Percentiles rank a stretch among this genome's conserved stretches.
Conservation (phyloP, 208 protist genomes). For the Vickermania ingenoplastis region DNA sequence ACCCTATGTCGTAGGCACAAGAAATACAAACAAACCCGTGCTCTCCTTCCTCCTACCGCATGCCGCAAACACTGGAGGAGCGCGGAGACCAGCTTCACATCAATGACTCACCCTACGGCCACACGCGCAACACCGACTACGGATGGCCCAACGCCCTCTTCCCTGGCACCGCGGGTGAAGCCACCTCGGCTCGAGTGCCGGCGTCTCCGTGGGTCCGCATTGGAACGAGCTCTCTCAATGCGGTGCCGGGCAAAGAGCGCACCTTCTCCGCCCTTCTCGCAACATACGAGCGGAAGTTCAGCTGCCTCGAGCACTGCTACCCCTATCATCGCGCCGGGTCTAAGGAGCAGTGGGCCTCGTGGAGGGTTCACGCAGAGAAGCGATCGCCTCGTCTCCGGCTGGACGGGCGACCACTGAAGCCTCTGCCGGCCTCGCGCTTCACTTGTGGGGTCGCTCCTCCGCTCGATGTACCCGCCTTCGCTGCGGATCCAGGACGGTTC, state of each 20-base stretch:
- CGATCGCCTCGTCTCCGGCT: constrained; percentile 2
- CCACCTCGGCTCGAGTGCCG: constrained; percentile 18
- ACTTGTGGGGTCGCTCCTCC: not conserved
- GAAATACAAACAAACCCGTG: too few species aligned
- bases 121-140: constrained; percentile 1
- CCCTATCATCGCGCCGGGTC: constrained; percentile 53
- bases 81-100: too few species aligned
- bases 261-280: constrained; percentile 42
- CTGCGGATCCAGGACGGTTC: too few species aligned
- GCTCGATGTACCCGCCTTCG: too few species aligned
- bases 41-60: too few species aligned
- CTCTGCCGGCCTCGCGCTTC: not conserved
- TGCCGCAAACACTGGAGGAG: too few species aligned
- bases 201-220: constrained; percentile 46
- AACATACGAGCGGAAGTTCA: constrained; percentile 53
- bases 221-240: constrained; percentile 64
- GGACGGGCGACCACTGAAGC: too few species aligned
- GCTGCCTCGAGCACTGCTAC: constrained; percentile 76
- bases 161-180: not conserved
- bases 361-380: constrained; percentile 33
- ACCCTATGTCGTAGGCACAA: too few species aligned
- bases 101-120: constrained; percentile 69
- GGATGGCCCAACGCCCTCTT: not conserved
- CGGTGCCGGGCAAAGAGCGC: constrained; percentile 45
- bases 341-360: constrained; percentile 31